Evolutionary conservation across 1,284 basidiomycete genomes (phyloP).

Genomic region (Ceratobasidium sp.): DNA sequence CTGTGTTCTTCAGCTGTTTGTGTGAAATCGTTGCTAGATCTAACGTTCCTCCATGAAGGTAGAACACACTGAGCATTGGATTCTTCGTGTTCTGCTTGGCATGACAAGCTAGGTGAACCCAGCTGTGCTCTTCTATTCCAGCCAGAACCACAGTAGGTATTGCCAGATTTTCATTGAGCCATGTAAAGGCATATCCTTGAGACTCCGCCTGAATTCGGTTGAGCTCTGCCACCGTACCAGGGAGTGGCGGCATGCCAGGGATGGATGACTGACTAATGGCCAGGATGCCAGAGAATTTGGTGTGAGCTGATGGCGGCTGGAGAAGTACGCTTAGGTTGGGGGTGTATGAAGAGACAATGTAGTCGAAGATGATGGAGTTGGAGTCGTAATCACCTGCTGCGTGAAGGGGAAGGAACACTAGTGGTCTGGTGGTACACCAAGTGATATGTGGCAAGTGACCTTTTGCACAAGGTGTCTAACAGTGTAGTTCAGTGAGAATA

Average conservation of each 20-base stretch:
- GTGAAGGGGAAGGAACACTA: background rate
- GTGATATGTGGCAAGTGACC: background rate
- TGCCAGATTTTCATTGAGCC: too few species aligned
- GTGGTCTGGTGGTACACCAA: background rate
- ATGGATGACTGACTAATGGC: background rate
- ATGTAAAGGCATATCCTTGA: too few species aligned
- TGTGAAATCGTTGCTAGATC: background rate
- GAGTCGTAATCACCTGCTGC: background rate
- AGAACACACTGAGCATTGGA: background rate
- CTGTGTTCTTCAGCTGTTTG: background rate
- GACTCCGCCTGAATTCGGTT: too few species aligned
- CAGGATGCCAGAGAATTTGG: background rate
- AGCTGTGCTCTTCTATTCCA: background rate
- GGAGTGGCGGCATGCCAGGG: too few species aligned
- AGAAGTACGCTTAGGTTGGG: background rate
- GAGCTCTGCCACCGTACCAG: too few species aligned
- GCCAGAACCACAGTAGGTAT: too few species aligned
- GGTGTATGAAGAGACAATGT: background rate
- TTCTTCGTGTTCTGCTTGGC: background rate
- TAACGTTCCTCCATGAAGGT: background rate
- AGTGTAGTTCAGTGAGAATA: too few species aligned
- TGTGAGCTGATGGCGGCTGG: background rate
- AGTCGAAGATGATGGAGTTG: background rate
- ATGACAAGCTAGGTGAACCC: slow-evolving; percentile 40
- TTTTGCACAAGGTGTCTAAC: too few species aligned